These are phyloP conservation scores for Picochlorum sp. DNA, from an alignment of 139 green algal species.

Conservation along the genomic window DNA sequence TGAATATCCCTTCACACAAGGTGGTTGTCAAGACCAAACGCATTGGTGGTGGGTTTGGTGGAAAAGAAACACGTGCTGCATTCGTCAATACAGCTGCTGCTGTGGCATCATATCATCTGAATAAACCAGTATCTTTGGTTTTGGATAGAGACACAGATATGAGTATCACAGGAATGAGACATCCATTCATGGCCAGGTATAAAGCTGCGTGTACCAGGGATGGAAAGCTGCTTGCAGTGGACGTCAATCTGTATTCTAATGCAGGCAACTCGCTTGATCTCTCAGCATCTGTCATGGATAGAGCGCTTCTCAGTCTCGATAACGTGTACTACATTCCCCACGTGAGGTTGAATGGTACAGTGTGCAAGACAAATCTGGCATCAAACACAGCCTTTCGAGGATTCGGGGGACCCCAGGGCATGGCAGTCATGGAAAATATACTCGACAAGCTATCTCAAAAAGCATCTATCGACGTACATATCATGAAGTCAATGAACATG, in stretches of 20 bases:
- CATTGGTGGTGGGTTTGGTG: conserved; percentile 92
- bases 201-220: conserved; percentile 57
- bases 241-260: conserved; percentile 87
- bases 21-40: conserved; percentile 82
- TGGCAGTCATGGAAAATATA: conserved; percentile 74
- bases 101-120: conserved; percentile 67
- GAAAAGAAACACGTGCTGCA: conserved; percentile 85
- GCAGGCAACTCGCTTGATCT: conserved; percentile 82
- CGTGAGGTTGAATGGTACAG: conserved; percentile 38
- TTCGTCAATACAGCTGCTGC: conserved; percentile 65
- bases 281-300: conserved; percentile 71
- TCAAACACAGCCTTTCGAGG: conserved; percentile 93
- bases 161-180: conserved; percentile 76
- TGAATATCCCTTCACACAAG: conserved; percentile 82
- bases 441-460: conserved; percentile 64
- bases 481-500: conserved; percentile 61
- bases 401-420: conserved; percentile 87
- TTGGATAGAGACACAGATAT: conserved; percentile 94
- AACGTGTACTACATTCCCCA: conserved; percentile 58
- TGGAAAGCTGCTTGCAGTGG: conserved; percentile 62
- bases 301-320: conserved; percentile 73
- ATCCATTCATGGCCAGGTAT: conserved; percentile 77
- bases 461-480: conserved; percentile 23
- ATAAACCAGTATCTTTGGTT: conserved; percentile 57
- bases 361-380: conserved; percentile 80